These are phyloP conservation scores for Aureoboletus auriporus DNA, from an alignment of 768 basidiomycete genomes.

Conservation along the genomic window DNA sequence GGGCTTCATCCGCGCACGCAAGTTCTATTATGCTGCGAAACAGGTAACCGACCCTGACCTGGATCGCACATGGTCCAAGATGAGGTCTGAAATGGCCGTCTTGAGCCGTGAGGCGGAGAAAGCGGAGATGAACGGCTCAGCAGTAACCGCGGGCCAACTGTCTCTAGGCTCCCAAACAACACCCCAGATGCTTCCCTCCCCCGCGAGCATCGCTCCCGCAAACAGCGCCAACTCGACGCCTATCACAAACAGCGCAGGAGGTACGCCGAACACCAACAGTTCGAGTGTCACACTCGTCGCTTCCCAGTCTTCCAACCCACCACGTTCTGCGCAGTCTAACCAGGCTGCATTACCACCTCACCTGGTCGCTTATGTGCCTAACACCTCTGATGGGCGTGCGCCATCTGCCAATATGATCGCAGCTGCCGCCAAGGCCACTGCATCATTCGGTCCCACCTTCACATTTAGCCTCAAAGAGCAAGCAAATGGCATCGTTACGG, in stretches of 20 bases:
- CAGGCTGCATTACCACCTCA: conserved; percentile 42
- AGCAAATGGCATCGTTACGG: conserved; percentile 37
- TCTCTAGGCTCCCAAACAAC: conserved; percentile 36
- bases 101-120: conserved; percentile 34
- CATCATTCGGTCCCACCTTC: conserved; percentile 25
- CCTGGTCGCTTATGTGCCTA: conserved; percentile 25
- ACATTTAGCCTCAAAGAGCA: conserved; percentile 27
- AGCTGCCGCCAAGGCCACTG: conserved; percentile 29
- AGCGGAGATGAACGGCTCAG: conserved; percentile 31
- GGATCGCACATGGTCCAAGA: conserved; percentile 32
- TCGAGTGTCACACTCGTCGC: conserved; percentile 20
- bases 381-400: conserved; percentile 27
- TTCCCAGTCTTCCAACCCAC: conserved; percentile 23
- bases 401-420: conserved; percentile 26
- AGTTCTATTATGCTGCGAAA: conserved; percentile 39
- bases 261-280: conserved; percentile 46
- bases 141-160: conserved; percentile 23
- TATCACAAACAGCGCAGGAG: conserved; percentile 49
- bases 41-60: conserved; percentile 31
- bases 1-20: conserved; percentile 62
- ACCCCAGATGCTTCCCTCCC: conserved; percentile 77
- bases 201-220: conserved; percentile 61
- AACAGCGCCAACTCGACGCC: conserved; percentile 79
- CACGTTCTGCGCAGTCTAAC: conserved; percentile 23
- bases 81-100: conserved; percentile 30